These are phyloP conservation scores for Wilcoxina mikolae DNA, from an alignment of 495 filamentous ascomycete species.

Conservation along the genomic window DNA sequence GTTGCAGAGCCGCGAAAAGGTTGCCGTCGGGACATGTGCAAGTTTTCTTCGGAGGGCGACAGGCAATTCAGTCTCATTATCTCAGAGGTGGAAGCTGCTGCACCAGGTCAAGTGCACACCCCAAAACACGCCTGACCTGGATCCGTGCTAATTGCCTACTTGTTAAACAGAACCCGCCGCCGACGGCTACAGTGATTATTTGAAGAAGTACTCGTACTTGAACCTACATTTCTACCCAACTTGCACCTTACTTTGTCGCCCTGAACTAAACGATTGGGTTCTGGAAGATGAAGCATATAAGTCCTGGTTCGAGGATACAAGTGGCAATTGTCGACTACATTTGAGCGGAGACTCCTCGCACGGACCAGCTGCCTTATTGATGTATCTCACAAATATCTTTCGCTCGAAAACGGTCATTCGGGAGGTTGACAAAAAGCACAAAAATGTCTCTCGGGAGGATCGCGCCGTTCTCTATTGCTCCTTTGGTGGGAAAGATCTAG, in stretches of 20 bases:
- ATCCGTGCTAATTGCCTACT: not conserved
- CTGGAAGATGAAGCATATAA: not conserved
- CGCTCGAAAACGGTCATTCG: not conserved
- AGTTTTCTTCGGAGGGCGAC: not conserved
- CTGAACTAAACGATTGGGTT: not conserved
- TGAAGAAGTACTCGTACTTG: not conserved
- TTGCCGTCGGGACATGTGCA: not conserved
- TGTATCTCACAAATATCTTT: not conserved
- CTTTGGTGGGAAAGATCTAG: not conserved
- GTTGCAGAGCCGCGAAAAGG: not conserved
- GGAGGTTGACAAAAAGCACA: not conserved
- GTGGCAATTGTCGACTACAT: not conserved
- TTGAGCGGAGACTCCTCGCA: conserved; percentile 2
- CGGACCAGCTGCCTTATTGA: conserved; percentile 5
- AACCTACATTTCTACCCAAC: not conserved
- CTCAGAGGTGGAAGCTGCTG: not conserved
- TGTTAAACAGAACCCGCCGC: not conserved
- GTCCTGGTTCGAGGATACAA: not conserved
- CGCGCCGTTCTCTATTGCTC: not conserved
- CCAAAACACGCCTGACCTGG: not conserved
- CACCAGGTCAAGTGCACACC: not conserved
- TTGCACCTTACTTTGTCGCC: not conserved
- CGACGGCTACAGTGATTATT: not conserved
- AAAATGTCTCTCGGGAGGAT: not conserved
- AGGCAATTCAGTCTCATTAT: not conserved